phyloP scores from a whole-genome alignment of 2,329 filamentous ascomycete species.

The Cyclaneusma minus region DNA sequence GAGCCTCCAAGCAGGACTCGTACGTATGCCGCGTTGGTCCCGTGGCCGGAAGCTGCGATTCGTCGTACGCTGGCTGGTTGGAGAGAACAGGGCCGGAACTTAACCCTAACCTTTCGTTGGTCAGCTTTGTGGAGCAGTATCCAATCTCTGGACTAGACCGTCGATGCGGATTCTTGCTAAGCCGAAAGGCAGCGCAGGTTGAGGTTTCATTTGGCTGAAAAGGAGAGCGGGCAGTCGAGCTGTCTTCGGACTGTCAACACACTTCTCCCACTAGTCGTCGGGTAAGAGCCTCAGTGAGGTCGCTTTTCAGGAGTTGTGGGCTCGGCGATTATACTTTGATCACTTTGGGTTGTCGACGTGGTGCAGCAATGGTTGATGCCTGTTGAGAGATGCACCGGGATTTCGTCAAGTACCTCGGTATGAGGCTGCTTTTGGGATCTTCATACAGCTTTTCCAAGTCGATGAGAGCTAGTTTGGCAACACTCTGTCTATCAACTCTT shows the following conservation, averaged over 20 bases:
- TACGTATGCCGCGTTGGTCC: conserved; percentile 30
- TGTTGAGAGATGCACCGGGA: conserved; percentile 11
- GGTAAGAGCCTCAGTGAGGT: conserved; percentile 63
- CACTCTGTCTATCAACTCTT: conserved; percentile 14
- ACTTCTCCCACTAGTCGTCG: conserved; percentile 56
- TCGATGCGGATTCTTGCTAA: conserved; percentile 14
- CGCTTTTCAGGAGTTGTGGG: conserved; percentile 59
- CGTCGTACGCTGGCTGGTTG: conserved; percentile 24
- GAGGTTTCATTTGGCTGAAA: conserved; percentile 29
- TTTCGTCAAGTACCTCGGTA: conserved; percentile 2
- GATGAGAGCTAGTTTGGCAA: too few relatives aligned
- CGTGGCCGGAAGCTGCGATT: conserved; percentile 22
- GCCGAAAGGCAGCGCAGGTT: conserved; percentile 31
- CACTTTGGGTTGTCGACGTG: conserved; percentile 38
- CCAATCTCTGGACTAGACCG: conserved; percentile 13
- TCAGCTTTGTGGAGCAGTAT: too few relatives aligned
- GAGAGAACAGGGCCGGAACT: conserved; percentile 67
- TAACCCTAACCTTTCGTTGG: conserved; percentile 84
- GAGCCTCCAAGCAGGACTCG: conserved; percentile 43
- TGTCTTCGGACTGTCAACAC: conserved; percentile 35
- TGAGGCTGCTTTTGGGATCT: conserved; percentile 32
- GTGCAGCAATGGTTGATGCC: conserved; percentile 21
- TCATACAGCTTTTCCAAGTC: conserved; percentile 14
- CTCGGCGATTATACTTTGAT: conserved; percentile 54
- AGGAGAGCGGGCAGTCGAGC: conserved; percentile 39